Evolutionary conservation across 1,284 basidiomycete genomes (phyloP), one percentile per base, ranked within the genome.

Genomic region (Cystobasidium slooffiae): DNA sequence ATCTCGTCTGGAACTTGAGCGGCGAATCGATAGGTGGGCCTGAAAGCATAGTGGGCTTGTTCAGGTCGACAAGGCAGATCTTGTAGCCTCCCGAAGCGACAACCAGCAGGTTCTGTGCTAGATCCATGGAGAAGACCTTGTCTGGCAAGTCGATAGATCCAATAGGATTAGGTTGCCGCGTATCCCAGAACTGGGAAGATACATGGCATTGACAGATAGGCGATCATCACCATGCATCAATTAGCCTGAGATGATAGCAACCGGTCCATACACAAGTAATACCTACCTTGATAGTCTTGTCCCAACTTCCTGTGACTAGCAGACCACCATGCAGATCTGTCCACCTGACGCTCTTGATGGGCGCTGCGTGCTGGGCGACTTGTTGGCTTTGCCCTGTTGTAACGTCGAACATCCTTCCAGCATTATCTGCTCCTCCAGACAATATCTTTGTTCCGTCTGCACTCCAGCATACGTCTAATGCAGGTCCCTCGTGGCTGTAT

Each of bases 61-160:
- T 87, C 76, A 97, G 86, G 82, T 97, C 91, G 85, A 89, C 92
- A 68, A 97, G 90, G 81, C 93, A 89, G 73, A 98, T 89, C 81
- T 94, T 90, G 43, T 93, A 87, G 78, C 94, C 94, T 16, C 95
- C 96, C 7, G 93, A 96, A n/a, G 91, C 96, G 46, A 94, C 91
- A 41, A 97, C 94, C 84, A 96, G 88, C n/a, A 94, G 85, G 0
- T 91, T 92, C 80, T 90, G 92, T 73, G 88, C 87, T 16, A 91
- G 88, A 79, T 96, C 93, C 85, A 93, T 88, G 14, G 88, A 88
- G 79, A 97, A 98, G 80, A 92, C 93, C 75, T 94, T 87, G 78
- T 98, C 95, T 0, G 92, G 91, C 18, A 98, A 86, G 75, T 88
- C 86, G 3, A 97, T 88, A 3, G 87, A 88, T 18, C 89, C 90